Conservation (phyloP, 768 basidiomycete genomes). For the Boletus subcaerulescens region DNA sequence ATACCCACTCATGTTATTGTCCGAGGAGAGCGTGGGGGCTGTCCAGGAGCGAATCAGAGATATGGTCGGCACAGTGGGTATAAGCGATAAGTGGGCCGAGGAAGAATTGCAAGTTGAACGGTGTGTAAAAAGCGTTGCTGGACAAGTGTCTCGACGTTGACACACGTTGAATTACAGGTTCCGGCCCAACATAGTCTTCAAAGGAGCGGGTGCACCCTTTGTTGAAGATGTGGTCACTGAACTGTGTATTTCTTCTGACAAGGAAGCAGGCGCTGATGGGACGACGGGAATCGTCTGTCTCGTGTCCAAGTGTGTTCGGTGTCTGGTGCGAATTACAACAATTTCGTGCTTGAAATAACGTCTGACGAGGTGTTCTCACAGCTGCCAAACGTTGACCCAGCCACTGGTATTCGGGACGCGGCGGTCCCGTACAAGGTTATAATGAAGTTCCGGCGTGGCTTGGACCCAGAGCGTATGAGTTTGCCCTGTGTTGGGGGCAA, state of each 20-base stretch:
- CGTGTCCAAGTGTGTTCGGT: conserved; percentile 69
- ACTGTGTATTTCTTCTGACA: conserved; percentile 46
- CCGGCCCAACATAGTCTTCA: conserved; percentile 71
- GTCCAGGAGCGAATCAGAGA: conserved; percentile 47
- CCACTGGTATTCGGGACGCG: conserved; percentile 60
- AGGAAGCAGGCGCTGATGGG: conserved; percentile 12
- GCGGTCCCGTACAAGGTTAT: conserved; percentile 75
- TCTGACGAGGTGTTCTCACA: conserved; percentile 28
- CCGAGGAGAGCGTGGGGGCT: conserved; percentile 59
- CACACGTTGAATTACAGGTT: conserved; percentile 45
- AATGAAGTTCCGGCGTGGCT: conserved; percentile 65
- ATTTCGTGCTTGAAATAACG: conserved; percentile 2
- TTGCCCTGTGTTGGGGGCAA: conserved; percentile 70
- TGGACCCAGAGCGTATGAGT: conserved; percentile 47
- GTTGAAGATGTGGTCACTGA: conserved; percentile 70
- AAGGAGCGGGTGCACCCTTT: conserved; percentile 62
- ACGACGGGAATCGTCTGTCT: conserved; percentile 41
- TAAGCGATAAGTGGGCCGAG: conserved; percentile 50
- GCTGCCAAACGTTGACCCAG: conserved; percentile 72
- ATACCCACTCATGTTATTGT: conserved; percentile 65
- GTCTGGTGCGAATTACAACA: conserved; percentile 50
- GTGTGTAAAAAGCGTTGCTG: conserved; percentile 33
- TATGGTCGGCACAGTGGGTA: conserved; percentile 47
- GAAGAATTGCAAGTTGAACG: conserved; percentile 55
- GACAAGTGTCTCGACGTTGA: not conserved